A percentile compares a stretch with the other conserved stretches of the same genome.
These are phyloP conservation scores for Amylocarpus encephaloides DNA, from an alignment of 2,329 filamentous ascomycete species.

Conservation along the genomic window DNA sequence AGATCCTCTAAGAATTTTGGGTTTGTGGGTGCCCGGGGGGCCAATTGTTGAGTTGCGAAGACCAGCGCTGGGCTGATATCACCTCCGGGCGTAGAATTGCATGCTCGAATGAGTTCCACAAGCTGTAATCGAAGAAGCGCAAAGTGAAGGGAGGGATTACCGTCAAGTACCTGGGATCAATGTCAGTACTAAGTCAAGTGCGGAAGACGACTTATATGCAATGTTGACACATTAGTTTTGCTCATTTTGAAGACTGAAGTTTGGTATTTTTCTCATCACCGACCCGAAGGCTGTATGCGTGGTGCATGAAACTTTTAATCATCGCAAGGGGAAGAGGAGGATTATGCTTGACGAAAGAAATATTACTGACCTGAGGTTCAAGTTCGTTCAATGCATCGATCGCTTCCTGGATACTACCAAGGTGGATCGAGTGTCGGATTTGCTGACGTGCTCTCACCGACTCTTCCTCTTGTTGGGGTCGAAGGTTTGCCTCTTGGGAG, in stretches of 20 bases:
- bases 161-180: constrained; percentile 69
- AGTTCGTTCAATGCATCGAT: constrained; percentile 85
- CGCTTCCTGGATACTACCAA: constrained; percentile 76
- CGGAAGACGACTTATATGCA: background rate
- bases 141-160: constrained; percentile 78
- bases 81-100: constrained; percentile 56
- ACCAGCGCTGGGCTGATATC: constrained; percentile 71
- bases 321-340: constrained; percentile 47
- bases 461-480: constrained; percentile 62
- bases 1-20: constrained; percentile 77
- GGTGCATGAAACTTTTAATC: constrained; percentile 99
- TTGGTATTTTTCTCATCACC: constrained; percentile 79
- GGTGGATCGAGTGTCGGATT: constrained; percentile 79
- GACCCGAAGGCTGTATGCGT: constrained; percentile 88
- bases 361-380: constrained; percentile 83
- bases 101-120: constrained; percentile 82
- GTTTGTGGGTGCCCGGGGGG: constrained; percentile 77
- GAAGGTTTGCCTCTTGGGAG: constrained; percentile 85
- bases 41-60: constrained; percentile 83
- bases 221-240: constrained; percentile 30
- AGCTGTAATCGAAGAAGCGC: constrained; percentile 83
- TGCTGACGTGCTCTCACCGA: constrained; percentile 72
- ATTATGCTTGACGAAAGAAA: too few species aligned
- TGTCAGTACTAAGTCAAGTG: constrained; percentile 12
- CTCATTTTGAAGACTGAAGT: constrained; percentile 88